phyloP scores from a whole-genome alignment of 2,329 filamentous ascomycete species.

The Diplodia sapinea region DNA sequence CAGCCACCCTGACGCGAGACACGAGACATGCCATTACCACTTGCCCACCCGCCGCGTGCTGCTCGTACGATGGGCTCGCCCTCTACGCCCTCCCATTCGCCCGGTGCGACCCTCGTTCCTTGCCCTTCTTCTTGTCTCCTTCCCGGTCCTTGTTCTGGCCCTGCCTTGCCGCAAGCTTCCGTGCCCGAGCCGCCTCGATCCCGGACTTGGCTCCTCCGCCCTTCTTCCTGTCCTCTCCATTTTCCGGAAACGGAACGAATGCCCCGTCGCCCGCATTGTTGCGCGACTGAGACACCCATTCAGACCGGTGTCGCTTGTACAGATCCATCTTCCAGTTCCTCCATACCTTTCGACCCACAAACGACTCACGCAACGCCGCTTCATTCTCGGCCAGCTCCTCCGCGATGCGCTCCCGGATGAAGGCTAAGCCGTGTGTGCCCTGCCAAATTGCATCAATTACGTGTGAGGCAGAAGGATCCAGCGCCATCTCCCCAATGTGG shows the following conservation, averaged over 20 bases:
- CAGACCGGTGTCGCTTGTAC: conserved; percentile 66
- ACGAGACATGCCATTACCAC: conserved; percentile 10
- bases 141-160: conserved; percentile 38
- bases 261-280: conserved; percentile 57
- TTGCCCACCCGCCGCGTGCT: conserved; percentile 9
- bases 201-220: conserved; percentile 35
- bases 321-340: conserved; percentile 77
- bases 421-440: conserved; percentile 67
- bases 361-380: conserved; percentile 65
- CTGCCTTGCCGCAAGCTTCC: conserved; percentile 57
- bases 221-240: conserved; percentile 35
- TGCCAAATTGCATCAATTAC: conserved; percentile 71
- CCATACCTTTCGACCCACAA: conserved; percentile 71
- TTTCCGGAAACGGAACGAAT: conserved; percentile 58
- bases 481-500: conserved; percentile 64
- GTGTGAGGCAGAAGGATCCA: conserved; percentile 68
- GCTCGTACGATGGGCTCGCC: conserved; percentile 6
- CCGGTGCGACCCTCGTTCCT: conserved; percentile 24
- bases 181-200: conserved; percentile 64
- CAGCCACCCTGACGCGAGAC: conserved; percentile 1
- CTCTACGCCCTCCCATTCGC: conserved; percentile 1
- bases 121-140: conserved; percentile 37
- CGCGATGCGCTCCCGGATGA: conserved; percentile 71
- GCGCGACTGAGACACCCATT: conserved; percentile 69
- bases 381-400: conserved; percentile 67